Conservation (phyloP, 2,329 filamentous ascomycete species). For the Penicillium sp. region DNA sequence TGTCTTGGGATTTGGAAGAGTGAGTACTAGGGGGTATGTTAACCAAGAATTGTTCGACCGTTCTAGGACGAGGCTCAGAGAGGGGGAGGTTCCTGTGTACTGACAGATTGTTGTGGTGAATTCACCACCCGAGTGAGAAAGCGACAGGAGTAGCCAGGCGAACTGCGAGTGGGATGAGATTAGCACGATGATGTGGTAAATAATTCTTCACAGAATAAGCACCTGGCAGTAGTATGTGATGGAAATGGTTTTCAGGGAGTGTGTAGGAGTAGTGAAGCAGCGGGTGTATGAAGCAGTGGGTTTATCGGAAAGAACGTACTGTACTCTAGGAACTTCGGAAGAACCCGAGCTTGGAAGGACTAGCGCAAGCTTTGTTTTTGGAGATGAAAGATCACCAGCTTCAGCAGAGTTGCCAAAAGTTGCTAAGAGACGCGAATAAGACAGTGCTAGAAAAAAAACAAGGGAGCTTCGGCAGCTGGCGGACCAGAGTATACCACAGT, state of each 20-base stretch:
- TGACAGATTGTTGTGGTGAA: neutral
- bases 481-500: slow-evolving; percentile 1
- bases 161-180: neutral
- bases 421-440: neutral
- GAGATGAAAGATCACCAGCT: neutral
- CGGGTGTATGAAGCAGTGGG: neutral
- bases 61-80: neutral
- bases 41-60: neutral
- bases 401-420: neutral
- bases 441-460: neutral
- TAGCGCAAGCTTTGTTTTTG: neutral
- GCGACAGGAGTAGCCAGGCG: neutral
- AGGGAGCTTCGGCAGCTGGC: neutral
- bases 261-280: too few relatives aligned
- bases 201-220: too few relatives aligned
- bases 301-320: neutral
- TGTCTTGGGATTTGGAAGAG: neutral
- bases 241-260: neutral
- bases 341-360: neutral
- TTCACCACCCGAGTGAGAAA: neutral
- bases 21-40: neutral
- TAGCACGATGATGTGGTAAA: neutral
- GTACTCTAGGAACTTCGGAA: neutral
- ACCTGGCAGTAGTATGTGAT: too few relatives aligned
- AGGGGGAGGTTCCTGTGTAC: neutral